Percentiles rank a stretch among this genome's conserved stretches.
Conservation (phyloP, 768 basidiomycete genomes). For the Lactifluus rugatus region DNA sequence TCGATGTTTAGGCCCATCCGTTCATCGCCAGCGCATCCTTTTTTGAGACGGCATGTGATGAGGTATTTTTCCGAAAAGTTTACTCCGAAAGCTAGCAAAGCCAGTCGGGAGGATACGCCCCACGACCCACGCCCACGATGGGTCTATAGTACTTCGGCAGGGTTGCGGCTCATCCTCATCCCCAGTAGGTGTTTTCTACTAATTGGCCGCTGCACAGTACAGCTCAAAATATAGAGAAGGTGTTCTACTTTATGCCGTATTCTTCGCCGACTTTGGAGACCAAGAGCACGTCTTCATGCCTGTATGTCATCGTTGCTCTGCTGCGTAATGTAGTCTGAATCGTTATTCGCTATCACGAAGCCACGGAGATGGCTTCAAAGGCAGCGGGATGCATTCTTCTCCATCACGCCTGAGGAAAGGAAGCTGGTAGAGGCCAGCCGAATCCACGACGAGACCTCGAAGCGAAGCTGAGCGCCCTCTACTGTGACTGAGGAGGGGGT, state of each 20-base stretch:
- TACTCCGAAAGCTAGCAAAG: not conserved
- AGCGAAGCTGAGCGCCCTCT: not conserved
- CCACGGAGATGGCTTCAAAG: constrained; percentile 47
- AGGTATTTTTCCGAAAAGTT: not conserved
- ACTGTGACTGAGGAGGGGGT: no score
- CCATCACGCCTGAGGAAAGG: constrained; percentile 50
- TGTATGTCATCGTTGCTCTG: constrained; percentile 5
- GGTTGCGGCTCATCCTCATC: constrained; percentile 12
- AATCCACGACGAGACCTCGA: not conserved
- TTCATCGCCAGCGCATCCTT: not conserved
- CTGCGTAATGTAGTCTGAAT: not conserved
- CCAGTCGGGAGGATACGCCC: constrained; percentile 1
- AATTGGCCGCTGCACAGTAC: not conserved
- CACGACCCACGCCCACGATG: constrained; percentile 50
- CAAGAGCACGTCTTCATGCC: constrained; percentile 23
- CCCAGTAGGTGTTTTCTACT: constrained; percentile 11
- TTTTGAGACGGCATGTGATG: not conserved
- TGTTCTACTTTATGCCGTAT: constrained; percentile 18
- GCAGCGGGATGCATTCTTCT: constrained; percentile 44
- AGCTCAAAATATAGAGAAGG: not conserved
- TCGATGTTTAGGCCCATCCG: constrained; percentile 5
- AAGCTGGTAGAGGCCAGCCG: constrained; percentile 24
- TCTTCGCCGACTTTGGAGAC: constrained; percentile 21
- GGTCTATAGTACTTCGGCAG: constrained; percentile 33
- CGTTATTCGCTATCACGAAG: constrained; percentile 25